These are phyloP conservation scores for Haplosporangium sp. DNA, from an alignment of 371 early-diverging fungal species.

Conservation along the genomic window DNA sequence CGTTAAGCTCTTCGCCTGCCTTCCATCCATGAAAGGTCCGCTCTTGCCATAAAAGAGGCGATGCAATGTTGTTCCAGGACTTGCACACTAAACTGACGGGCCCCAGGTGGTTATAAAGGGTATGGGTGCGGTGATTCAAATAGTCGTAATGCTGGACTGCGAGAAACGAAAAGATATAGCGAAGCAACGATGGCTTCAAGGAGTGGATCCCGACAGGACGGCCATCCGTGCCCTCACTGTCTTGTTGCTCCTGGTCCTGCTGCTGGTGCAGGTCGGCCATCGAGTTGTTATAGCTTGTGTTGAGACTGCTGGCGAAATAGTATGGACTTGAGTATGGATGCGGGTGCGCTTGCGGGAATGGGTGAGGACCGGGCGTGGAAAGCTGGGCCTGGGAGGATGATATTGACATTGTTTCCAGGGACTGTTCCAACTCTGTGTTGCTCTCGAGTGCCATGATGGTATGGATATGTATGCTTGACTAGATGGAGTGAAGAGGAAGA, in stretches of 20 bases:
- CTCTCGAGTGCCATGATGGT: slow-evolving; percentile 38
- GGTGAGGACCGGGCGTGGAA: neutral
- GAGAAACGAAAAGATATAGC: slow-evolving; percentile 51
- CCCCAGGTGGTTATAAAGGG: slow-evolving; percentile 49
- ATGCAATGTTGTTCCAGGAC: slow-evolving; percentile 46
- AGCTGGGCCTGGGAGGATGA: slow-evolving; percentile 8
- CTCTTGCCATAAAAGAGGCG: slow-evolving; percentile 53
- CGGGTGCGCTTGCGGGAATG: slow-evolving; percentile 7
- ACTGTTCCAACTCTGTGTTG: slow-evolving; percentile 27
- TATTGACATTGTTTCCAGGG: slow-evolving; percentile 30
- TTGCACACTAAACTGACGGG: slow-evolving; percentile 50
- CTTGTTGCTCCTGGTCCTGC: slow-evolving; percentile 13
- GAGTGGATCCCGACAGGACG: slow-evolving; percentile 48
- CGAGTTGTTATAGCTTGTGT: slow-evolving; percentile 29
- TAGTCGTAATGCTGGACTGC: slow-evolving; percentile 53
- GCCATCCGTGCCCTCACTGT: neutral
- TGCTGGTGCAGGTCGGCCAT: slow-evolving; percentile 24
- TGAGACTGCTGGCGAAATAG: slow-evolving; percentile 15
- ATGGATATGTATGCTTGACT: neutral
- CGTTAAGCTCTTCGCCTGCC: slow-evolving; percentile 50
- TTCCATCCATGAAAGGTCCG: slow-evolving; percentile 55
- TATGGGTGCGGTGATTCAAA: slow-evolving; percentile 53
- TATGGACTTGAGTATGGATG: slow-evolving; percentile 37
- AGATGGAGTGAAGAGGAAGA: too few species aligned
- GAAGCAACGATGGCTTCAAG: slow-evolving; percentile 36